Evolutionary conservation across 202 grass and related monocot species (phyloP), one percentile per base, ranked within the genome.

Genomic region (Dendrocalamus latiflorus): DNA sequence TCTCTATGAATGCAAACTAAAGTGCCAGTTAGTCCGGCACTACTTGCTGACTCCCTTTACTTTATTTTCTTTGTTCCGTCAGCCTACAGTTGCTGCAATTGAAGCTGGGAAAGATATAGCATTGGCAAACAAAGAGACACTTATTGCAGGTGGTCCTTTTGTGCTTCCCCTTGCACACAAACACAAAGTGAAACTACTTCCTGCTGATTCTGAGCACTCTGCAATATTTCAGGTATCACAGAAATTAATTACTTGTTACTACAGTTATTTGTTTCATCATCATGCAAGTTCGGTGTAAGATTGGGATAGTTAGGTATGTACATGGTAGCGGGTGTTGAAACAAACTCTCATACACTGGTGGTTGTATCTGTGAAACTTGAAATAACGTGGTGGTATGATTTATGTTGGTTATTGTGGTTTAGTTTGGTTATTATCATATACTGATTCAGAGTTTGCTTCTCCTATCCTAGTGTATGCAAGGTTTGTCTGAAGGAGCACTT

Each of bases 151-250:
- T 57, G 96, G 93, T 54, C 96, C 96, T 81, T 94, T 99, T 9
- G 96, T 99, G 80, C 90, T 99, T 79, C 96, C 96, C 34, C 96
- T 99, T 91, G 96, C 96, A 30, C 93, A 90, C 38, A 99, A 96
- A 61, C 91, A 99, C 66, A 99, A 99, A 60, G 96, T 99, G 49
- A 99, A 99, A 56, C 96, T 99, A 79, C 93, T 99, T 83, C 97
- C 97, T 59, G 96, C 96, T 79, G 97, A 99, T 99, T 99, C 97
- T 75, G 93, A 99, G 79, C 97, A 99, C 85, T 96, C 93, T 84
- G 97, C 97, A 57, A 96, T 99, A 89, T 99, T 99, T 80, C 96
- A 99, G 96, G 96, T 99, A 92, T 48, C 49, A 67, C 53, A 50
- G 14, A 71, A 75, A 84, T 22, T 13, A 28, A 65, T 72, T 72